Base-by-base conservation (phyloP, 371 early-diverging fungal genomes). In the Neoconidiobolus thromboides region DNA sequence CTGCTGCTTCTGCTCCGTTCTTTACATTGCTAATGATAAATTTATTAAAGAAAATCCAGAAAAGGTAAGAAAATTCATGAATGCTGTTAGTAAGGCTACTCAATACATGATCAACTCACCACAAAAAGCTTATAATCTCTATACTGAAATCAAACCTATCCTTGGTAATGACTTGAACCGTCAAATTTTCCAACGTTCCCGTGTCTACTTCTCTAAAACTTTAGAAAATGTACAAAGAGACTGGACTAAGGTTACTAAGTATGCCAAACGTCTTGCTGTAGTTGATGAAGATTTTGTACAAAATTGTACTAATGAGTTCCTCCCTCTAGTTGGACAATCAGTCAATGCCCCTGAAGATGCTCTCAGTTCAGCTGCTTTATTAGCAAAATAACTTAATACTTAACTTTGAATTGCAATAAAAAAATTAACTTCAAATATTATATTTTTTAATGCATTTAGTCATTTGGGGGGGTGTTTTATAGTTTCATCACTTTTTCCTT, bases 181-280 rank as follows among this genome's bases (percentile, higher is more conserved):
- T 62, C 75, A 77, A 68, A 82, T 82, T 68, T 82, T 72, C 66
- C 74, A 79, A 60, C 70, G 82, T 41, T 78, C 77, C 2, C 73
- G 78, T 71, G 73, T 74, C 37, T 82, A 79, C 74, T 75, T 82
- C 65, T 77, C 80, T 43, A 68, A 66, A 47, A 74, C 74, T 55
- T 56, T 77, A 52, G 71, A 75, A 73, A 82, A 82, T 63, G 79
- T 82, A 1, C 72, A 75, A 58, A 75, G 82, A 26, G 80, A 80
- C 65, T 79, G 82, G 82, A 73, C 73, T 68, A 82, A 82, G 71
- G 82, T 82, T 41, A 79, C 80, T 63, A 73, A 71, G 56, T 80
- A 78, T 65, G 72, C 73, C 71, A 79, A 78, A 69, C 75, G 75
- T 55, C 69, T 82, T 40, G 74, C 64, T 6, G 75, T 80, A 54